A percentile compares a stretch with the other conserved stretches of the same genome.
Conservation (phyloP, 2,329 filamentous ascomycete species). For the Exophiala bonariae region DNA sequence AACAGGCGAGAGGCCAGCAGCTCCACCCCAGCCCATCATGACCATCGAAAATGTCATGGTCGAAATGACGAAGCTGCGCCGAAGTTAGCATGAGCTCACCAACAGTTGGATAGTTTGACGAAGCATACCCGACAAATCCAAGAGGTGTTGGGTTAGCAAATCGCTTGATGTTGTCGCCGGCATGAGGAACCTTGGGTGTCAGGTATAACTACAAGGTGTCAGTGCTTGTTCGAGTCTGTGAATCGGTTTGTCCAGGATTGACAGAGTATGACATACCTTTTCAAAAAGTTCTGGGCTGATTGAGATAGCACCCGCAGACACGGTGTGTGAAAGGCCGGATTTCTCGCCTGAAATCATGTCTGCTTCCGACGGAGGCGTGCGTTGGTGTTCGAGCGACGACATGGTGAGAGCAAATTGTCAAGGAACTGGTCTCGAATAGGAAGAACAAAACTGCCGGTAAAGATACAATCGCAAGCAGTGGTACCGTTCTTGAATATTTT, state of each 20-base stretch:
- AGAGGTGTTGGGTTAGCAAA: slow-evolving; percentile 28
- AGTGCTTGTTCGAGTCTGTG: not conserved
- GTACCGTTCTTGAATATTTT: too few relatives aligned
- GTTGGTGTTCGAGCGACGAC: slow-evolving; percentile 8
- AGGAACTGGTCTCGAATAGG: too few relatives aligned
- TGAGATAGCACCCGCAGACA: slow-evolving; percentile 23
- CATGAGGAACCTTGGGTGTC: slow-evolving; percentile 25
- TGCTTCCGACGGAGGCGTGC: slow-evolving; percentile 12
- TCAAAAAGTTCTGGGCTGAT: slow-evolving; percentile 26
- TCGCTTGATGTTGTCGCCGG: slow-evolving; percentile 25
- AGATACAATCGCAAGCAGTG: too few relatives aligned
- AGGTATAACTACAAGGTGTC: slow-evolving; percentile 25
- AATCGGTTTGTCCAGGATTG: not conserved
- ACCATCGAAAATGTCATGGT: slow-evolving; percentile 28
- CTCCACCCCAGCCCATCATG: slow-evolving; percentile 27
- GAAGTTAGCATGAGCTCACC: not conserved
- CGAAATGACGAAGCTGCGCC: slow-evolving; percentile 25
- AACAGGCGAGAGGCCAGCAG: slow-evolving; percentile 20
- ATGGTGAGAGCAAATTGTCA: slow-evolving; percentile 7
- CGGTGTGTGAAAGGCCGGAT: slow-evolving; percentile 16
- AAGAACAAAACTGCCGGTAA: too few relatives aligned
- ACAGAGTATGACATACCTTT: slow-evolving; percentile 12
- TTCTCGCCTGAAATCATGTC: slow-evolving; percentile 18
- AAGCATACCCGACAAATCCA: slow-evolving; percentile 25
- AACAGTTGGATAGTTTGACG: not conserved